These are phyloP conservation scores for Monosporascus sp. DNA, from an alignment of 2,329 filamentous ascomycete genomes.

Conservation along the genomic window DNA sequence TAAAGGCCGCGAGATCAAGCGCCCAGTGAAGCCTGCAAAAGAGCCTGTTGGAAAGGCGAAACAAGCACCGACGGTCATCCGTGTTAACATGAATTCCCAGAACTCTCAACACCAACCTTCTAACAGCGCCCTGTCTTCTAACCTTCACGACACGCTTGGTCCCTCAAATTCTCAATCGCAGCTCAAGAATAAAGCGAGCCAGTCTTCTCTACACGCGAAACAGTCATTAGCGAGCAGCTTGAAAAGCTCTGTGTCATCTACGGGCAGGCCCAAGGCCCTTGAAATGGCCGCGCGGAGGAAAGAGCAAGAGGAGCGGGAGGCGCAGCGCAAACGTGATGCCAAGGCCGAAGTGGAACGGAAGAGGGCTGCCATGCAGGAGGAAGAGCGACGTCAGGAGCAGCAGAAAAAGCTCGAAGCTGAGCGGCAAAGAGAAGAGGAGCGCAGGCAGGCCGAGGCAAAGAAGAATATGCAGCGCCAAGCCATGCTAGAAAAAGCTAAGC, in stretches of 20 bases:
- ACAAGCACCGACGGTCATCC: constrained; percentile 66
- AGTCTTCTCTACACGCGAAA: constrained; percentile 57
- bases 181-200: constrained; percentile 61
- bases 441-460: constrained; percentile 59
- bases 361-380: constrained; percentile 59
- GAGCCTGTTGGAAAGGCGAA: constrained; percentile 54
- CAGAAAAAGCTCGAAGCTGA: constrained; percentile 56
- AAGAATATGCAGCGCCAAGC: constrained; percentile 60
- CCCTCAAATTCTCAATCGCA: constrained; percentile 37
- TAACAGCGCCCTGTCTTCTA: constrained; percentile 51
- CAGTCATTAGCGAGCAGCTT: constrained; percentile 55
- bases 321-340: constrained; percentile 71
- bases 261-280: constrained; percentile 63
- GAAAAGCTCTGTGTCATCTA: constrained; percentile 58
- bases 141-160: constrained; percentile 49
- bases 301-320: constrained; percentile 77
- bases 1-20: constrained; percentile 49
- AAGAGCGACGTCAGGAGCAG: constrained; percentile 56
- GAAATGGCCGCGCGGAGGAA: constrained; percentile 75
- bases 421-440: constrained; percentile 55
- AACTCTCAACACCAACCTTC: constrained; percentile 55
- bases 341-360: constrained; percentile 79
- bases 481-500: constrained; percentile 59
- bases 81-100: constrained; percentile 62
- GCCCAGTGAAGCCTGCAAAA: constrained; percentile 58